Base-by-base conservation (phyloP, 192 early-diverging fungal genomes). In the Gigaspora rosea region DNA sequence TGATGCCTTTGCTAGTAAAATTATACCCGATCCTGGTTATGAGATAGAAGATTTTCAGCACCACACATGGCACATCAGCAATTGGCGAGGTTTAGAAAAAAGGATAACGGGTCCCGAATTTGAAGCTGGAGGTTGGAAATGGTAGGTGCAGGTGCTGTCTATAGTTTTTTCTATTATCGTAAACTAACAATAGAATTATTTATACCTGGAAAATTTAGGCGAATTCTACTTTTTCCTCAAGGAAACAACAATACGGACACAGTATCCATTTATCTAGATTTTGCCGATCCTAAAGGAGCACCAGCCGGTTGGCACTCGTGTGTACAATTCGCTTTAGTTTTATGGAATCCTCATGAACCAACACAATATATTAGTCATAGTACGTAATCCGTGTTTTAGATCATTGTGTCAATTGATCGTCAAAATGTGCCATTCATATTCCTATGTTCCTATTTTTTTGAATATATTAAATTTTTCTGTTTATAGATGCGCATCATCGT, bases 251-350 rank as follows among this genome's bases (percentile, higher is more conserved):
- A 78, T 32, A 62, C 49, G 0, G 93, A 97, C 48, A 83, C 77
- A 1, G 80, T 94, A 49, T 94, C 96, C 11, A 85, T 96, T 57
- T 99, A 96, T 81, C 78, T 99, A 18, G 95, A 99, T 74, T 92
- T 88, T 79, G 86, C 93, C 47, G 92, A 95, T 71, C 91, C 89
- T 16, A 88, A 85, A 46, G 81, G 77, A 48, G 78, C 83, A 20
- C 69, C 83, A 61, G 76, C 81, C 12, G 85, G 91, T 57, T 95
- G 94, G 94, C 93, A 95, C 80, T 80, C 87, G 8, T 98, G 95
- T 78, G 92, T 91, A 15, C 87, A 90, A 65, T 98, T 98, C 85
- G 88, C 84, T 8, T 84, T 96, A 57, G 84, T 88, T 10, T 88
- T 96, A 77, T 89, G 91, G 47, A 95, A 95, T 81, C 85, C 88